These are phyloP conservation scores for Ganoderma sinense DNA, from an alignment of 1,284 basidiomycete genomes.

Conservation along the genomic window DNA sequence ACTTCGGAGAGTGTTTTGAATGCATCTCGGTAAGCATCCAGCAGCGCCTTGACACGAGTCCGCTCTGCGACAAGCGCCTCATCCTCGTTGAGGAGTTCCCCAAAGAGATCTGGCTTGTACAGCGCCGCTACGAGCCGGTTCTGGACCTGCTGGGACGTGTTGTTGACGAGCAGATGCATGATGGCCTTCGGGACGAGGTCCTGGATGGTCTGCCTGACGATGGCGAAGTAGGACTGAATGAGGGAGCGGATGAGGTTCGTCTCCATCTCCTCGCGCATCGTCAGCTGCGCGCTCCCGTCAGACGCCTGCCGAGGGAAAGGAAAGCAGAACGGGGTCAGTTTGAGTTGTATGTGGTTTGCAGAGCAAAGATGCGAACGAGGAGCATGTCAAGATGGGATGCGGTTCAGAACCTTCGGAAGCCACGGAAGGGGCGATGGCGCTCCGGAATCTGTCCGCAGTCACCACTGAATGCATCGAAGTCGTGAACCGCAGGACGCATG, in stretches of 20 bases:
- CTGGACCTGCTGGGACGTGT: constrained; percentile 96
- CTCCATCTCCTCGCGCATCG: constrained; percentile 94
- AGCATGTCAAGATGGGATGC: not conserved
- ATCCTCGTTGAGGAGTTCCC: constrained; percentile 94
- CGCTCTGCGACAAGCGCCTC: constrained; percentile 94
- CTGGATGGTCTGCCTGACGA: constrained; percentile 96
- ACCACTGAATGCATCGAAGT: not conserved
- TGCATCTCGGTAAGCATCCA: constrained; percentile 98
- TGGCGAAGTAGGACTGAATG: constrained; percentile 95
- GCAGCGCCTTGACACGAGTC: constrained; percentile 90
- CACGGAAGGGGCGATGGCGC: not conserved
- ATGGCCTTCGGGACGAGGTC: constrained; percentile 97
- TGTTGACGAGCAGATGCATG: constrained; percentile 96
- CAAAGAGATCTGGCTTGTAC: constrained; percentile 95
- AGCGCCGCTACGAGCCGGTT: constrained; percentile 92
- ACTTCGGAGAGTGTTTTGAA: constrained; percentile 89
- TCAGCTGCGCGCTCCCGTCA: constrained; percentile 65
- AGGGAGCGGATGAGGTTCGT: constrained; percentile 93
- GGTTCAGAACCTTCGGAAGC: not conserved
- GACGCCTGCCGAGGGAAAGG: constrained; percentile 43
- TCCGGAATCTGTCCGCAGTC: not conserved
- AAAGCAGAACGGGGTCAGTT: not conserved
- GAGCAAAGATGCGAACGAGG: not conserved
- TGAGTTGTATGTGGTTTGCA: not conserved
- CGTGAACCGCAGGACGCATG: not conserved